These are phyloP conservation scores for Dacryopinax spathularia DNA, from an alignment of 768 basidiomycete species.

Conservation along the genomic window DNA sequence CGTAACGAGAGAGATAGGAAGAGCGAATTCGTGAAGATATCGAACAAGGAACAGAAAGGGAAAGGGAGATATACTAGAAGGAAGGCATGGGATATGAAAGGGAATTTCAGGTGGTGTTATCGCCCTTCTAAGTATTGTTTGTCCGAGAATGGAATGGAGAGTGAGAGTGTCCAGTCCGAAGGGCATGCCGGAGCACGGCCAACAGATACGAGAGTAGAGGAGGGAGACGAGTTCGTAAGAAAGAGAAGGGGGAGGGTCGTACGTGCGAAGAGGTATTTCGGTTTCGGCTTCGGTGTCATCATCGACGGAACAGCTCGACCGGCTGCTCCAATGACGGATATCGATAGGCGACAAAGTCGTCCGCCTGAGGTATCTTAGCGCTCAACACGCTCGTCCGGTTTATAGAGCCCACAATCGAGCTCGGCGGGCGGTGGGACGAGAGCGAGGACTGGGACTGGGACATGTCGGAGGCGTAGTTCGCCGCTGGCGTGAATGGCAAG, in stretches of 20 bases:
- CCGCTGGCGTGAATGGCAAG: neutral
- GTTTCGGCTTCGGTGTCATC: neutral
- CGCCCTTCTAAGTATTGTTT: neutral
- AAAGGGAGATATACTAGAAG: neutral
- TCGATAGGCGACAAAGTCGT: constrained; percentile 1
- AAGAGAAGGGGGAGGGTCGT: neutral
- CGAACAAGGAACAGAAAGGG: neutral
- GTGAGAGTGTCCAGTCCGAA: neutral
- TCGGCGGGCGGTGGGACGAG: neutral
- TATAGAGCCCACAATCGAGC: neutral
- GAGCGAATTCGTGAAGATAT: no score
- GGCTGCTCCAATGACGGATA: constrained; percentile 1
- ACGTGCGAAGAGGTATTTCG: neutral
- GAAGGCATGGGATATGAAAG: neutral
- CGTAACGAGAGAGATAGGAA: no score
- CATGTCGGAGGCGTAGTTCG: neutral
- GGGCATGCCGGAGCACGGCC: neutral
- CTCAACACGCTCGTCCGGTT: constrained; percentile 1
- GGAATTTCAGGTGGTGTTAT: neutral
- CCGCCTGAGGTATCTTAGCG: constrained; percentile 1
- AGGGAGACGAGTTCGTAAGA: neutral
- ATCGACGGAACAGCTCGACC: neutral
- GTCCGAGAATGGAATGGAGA: constrained; percentile 3
- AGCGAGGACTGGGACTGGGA: neutral
- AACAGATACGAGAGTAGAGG: neutral